Evolutionary conservation across 2,329 filamentous ascomycete genomes (phyloP).

Genomic region (Fusarium dlaminii): DNA sequence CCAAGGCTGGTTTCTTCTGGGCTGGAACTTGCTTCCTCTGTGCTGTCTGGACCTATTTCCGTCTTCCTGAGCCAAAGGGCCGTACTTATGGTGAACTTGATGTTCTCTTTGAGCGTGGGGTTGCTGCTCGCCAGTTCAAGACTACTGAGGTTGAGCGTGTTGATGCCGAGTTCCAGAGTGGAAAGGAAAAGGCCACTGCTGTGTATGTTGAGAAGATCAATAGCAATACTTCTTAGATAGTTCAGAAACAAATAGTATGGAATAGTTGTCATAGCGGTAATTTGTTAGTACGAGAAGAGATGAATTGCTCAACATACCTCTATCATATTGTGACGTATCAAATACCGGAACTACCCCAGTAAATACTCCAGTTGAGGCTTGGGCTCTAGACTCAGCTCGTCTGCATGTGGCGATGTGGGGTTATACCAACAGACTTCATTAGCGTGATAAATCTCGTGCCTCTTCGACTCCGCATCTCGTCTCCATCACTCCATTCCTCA

Average conservation of each 20-base stretch:
- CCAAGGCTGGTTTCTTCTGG: slow-evolving; percentile 59
- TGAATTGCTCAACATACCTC: neutral
- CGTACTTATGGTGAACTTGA: slow-evolving; percentile 66
- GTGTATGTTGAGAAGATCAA: slow-evolving; percentile 21
- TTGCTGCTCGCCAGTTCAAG: slow-evolving; percentile 55
- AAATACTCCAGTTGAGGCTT: neutral
- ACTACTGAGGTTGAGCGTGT: slow-evolving; percentile 44
- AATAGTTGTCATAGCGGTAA: neutral
- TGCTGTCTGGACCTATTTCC: slow-evolving; percentile 61
- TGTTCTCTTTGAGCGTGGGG: slow-evolving; percentile 59
- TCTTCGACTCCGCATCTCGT: neutral
- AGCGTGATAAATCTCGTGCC: neutral
- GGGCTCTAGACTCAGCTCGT: neutral
- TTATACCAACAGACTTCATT: neutral
- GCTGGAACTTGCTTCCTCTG: slow-evolving; percentile 56
- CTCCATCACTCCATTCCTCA: neutral
- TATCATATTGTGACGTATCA: neutral
- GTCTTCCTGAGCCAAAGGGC: slow-evolving; percentile 63
- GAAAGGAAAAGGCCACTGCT: slow-evolving; percentile 35
- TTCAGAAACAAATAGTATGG: neutral
- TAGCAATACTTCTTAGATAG: neutral
- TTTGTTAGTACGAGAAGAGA: neutral
- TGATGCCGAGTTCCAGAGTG: slow-evolving; percentile 26
- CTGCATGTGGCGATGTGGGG: slow-evolving; percentile 5
- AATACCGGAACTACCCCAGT: neutral